Percentiles rank a stretch among this genome's conserved stretches.
phyloP scores from a whole-genome alignment of 2,329 filamentous ascomycete genomes.

The Phyllosticta citrichinensis region DNA sequence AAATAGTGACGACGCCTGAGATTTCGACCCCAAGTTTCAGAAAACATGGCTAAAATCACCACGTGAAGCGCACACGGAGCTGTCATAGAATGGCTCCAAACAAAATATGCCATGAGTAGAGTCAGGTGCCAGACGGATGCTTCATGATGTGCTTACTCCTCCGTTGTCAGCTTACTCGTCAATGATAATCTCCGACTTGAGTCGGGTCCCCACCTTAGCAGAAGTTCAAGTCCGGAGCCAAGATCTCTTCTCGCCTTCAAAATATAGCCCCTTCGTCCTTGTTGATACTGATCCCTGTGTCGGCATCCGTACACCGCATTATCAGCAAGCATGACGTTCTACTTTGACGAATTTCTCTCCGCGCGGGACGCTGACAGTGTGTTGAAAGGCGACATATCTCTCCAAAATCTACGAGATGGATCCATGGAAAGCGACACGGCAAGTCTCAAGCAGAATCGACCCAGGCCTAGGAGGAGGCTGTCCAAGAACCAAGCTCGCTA shows the following conservation, averaged over 20 bases:
- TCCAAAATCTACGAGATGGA: neutral
- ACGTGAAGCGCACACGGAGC: no score
- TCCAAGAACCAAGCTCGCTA: constrained; percentile 5
- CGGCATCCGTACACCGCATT: neutral
- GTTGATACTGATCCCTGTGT: neutral
- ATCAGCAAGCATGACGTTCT: constrained; percentile 1
- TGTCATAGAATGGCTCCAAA: no score
- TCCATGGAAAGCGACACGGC: neutral
- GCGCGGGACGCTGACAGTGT: constrained; percentile 3
- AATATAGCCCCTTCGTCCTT: neutral
- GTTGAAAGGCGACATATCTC: neutral
- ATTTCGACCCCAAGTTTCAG: no score
- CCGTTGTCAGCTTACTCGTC: neutral
- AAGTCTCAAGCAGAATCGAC: neutral
- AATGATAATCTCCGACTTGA: neutral
- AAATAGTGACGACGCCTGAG: no score
- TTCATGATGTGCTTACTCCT: neutral
- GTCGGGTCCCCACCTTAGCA: neutral
- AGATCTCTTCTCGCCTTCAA: neutral
- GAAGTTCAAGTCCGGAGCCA: neutral
- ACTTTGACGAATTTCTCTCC: constrained; percentile 7
- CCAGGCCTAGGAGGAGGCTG: neutral
- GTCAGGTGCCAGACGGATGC: neutral
- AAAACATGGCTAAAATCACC: no score
- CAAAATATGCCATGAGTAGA: neutral